Evolutionary conservation across 2,329 filamentous ascomycete species (phyloP).

Genomic region (Cryphonectria parasitica): DNA sequence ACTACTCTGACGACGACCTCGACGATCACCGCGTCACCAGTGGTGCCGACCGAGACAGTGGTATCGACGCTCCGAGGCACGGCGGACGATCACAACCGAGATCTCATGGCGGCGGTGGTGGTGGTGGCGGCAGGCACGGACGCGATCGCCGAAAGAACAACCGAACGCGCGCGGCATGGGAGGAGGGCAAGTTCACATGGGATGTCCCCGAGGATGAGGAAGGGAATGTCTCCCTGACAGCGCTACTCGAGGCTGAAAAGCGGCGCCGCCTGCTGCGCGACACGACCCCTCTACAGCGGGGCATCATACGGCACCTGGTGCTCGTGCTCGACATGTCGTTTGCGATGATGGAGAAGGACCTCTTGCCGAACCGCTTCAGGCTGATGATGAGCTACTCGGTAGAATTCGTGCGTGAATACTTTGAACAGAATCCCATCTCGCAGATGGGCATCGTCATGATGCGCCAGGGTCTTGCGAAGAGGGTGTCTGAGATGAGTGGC

Average conservation of each 20-base stretch:
- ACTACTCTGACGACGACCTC: slow-evolving; percentile 68
- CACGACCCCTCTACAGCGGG: slow-evolving; percentile 91
- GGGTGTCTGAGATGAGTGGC: slow-evolving; percentile 87
- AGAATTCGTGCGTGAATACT: slow-evolving; percentile 91
- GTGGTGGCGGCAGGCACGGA: slow-evolving; percentile 32
- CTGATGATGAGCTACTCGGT: slow-evolving; percentile 81
- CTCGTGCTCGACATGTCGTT: slow-evolving; percentile 90
- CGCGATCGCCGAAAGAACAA: slow-evolving; percentile 37
- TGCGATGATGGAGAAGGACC: slow-evolving; percentile 93
- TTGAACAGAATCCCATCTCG: slow-evolving; percentile 97
- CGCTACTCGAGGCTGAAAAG: slow-evolving; percentile 80
- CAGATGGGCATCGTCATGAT: slow-evolving; percentile 92
- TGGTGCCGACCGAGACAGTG: slow-evolving; percentile 32
- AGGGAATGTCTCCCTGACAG: slow-evolving; percentile 76
- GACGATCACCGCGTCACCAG: slow-evolving; percentile 52
- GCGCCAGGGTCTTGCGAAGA: slow-evolving; percentile 85
- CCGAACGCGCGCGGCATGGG: slow-evolving; percentile 62
- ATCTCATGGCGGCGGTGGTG: slow-evolving; percentile 28
- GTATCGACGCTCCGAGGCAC: slow-evolving; percentile 28
- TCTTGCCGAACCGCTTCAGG: slow-evolving; percentile 84
- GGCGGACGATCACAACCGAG: slow-evolving; percentile 32
- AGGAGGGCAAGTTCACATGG: slow-evolving; percentile 69
- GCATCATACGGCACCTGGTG: slow-evolving; percentile 95
- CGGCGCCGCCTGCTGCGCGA: slow-evolving; percentile 81
- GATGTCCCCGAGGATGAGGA: slow-evolving; percentile 81